These are phyloP conservation scores for Ettlia oleoabundans DNA, from an alignment of 139 green algal genomes.

Conservation along the genomic window DNA sequence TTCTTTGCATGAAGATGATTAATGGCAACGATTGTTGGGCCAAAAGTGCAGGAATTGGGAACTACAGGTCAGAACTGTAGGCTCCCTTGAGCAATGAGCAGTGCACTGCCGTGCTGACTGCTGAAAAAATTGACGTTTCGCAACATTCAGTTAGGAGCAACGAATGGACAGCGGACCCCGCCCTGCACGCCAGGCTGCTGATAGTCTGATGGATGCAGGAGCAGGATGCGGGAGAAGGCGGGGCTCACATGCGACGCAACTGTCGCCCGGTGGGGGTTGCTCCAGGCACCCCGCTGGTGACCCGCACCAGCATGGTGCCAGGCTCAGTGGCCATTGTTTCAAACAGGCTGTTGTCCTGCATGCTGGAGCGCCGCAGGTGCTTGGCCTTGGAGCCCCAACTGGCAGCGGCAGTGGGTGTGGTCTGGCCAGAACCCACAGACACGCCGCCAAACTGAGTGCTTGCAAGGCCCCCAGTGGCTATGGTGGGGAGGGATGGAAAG, in stretches of 20 bases:
- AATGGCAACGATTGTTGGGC: background rate
- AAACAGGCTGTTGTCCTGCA: background rate
- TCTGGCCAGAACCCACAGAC: background rate
- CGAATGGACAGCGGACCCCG: too few species aligned
- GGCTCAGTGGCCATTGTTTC: conserved; percentile 28
- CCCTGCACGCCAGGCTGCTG: too few species aligned
- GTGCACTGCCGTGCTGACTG: background rate
- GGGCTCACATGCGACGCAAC: conserved; percentile 18
- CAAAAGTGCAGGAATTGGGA: background rate
- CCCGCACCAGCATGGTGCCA: conserved; percentile 39
- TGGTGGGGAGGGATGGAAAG: background rate
- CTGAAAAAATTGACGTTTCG: too few species aligned
- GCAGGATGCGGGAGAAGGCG: background rate
- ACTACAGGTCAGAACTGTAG: background rate
- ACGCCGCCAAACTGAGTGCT: background rate
- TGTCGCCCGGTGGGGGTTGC: background rate
- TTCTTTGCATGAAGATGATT: too few species aligned
- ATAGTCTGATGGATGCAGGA: background rate
- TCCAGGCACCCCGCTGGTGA: background rate
- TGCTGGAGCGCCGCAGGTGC: conserved; percentile 31
- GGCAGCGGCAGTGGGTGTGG: background rate
- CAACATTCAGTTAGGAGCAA: too few species aligned
- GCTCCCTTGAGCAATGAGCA: background rate
- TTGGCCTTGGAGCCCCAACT: background rate
- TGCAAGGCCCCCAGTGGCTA: background rate